These are phyloP conservation scores for Phytophthora chlamydospora DNA, from an alignment of 352 stramenopile genomes.

Conservation along the genomic window DNA sequence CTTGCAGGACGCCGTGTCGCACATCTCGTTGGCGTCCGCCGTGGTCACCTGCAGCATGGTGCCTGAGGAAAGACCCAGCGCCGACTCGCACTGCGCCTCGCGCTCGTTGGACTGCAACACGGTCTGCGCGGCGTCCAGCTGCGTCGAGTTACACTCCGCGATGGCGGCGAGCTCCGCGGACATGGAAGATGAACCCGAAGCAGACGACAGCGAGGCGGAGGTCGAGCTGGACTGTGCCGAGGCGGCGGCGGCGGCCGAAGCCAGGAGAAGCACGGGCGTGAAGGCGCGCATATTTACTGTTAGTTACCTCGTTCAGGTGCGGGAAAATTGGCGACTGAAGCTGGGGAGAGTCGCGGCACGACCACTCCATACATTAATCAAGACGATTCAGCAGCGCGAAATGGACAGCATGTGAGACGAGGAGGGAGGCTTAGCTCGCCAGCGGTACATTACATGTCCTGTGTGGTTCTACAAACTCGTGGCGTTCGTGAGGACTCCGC, in stretches of 20 bases:
- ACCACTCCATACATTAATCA: conserved; percentile 11
- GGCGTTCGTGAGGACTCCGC: conserved; percentile 42
- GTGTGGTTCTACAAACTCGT: conserved; percentile 3
- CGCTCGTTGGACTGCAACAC: conserved; percentile 57
- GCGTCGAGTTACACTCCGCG: conserved; percentile 45
- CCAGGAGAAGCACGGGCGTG: conserved; percentile 27
- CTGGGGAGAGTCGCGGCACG: conserved; percentile 3
- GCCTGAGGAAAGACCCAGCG: conserved; percentile 27
- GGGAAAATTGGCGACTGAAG: conserved; percentile 17
- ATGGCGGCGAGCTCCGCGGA: conserved; percentile 46
- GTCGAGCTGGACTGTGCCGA: conserved; percentile 27
- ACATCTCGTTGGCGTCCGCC: conserved; percentile 45
- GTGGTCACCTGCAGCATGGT: conserved; percentile 60
- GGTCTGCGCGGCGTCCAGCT: conserved; percentile 45
- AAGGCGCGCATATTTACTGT: conserved; percentile 24
- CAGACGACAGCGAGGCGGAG: conserved; percentile 19
- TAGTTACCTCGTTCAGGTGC: conserved; percentile 1
- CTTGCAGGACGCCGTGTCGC: conserved; percentile 49
- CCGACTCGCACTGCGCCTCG: conserved; percentile 56
- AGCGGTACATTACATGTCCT: no score
- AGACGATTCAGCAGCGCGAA: background rate
- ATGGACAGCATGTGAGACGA: conserved; percentile 6
- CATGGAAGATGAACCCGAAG: conserved; percentile 27
- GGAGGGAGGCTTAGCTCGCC: background rate
- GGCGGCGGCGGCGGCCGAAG: conserved; percentile 14